phyloP scores from a whole-genome alignment of 495 filamentous ascomycete genomes.

The Extremus antarcticus region DNA sequence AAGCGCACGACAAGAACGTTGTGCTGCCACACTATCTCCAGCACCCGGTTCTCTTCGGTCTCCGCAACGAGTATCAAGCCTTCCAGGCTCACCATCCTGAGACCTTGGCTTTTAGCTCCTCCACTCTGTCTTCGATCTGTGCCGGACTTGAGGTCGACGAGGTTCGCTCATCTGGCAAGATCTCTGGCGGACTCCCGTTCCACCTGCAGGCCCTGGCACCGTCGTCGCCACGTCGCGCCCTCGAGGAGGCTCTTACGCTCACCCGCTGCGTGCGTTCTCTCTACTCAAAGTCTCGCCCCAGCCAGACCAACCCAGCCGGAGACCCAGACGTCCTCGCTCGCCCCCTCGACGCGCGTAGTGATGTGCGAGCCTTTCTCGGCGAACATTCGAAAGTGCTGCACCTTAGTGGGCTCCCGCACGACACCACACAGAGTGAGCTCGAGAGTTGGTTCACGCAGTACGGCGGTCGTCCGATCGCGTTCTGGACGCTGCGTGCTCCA shows the following conservation, averaged over 20 bases:
- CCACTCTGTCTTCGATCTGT: slow-evolving; percentile 91
- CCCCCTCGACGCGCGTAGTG: slow-evolving; percentile 92
- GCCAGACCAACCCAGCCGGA: slow-evolving; percentile 47
- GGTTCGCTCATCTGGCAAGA: slow-evolving; percentile 89
- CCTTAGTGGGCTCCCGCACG: slow-evolving; percentile 91
- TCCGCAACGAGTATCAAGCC: slow-evolving; percentile 91
- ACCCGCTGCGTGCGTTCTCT: slow-evolving; percentile 83
- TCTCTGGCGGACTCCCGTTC: slow-evolving; percentile 97
- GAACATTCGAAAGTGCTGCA: slow-evolving; percentile 97
- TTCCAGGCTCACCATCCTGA: slow-evolving; percentile 98
- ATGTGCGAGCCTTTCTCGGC: slow-evolving; percentile 89
- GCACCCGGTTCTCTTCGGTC: slow-evolving; percentile 92
- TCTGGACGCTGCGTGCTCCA: slow-evolving; percentile 95
- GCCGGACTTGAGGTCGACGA: slow-evolving; percentile 95
- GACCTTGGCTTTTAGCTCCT: slow-evolving; percentile 90
- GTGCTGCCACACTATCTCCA: slow-evolving; percentile 94
- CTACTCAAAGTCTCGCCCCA: slow-evolving; percentile 87
- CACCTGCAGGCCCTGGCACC: slow-evolving; percentile 93
- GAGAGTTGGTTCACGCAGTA: slow-evolving; percentile 99
- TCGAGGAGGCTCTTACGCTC: slow-evolving; percentile 93
- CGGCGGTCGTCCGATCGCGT: slow-evolving; percentile 94
- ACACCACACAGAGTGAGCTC: slow-evolving; percentile 94
- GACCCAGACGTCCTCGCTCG: slow-evolving; percentile 87
- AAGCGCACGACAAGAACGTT: slow-evolving; percentile 94
- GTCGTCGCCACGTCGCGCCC: slow-evolving; percentile 90